Evolutionary conservation across 805 yeast genomes (phyloP), one percentile per base, ranked within the genome.

Genomic region (Wickerhamiella kurtzmanii): DNA sequence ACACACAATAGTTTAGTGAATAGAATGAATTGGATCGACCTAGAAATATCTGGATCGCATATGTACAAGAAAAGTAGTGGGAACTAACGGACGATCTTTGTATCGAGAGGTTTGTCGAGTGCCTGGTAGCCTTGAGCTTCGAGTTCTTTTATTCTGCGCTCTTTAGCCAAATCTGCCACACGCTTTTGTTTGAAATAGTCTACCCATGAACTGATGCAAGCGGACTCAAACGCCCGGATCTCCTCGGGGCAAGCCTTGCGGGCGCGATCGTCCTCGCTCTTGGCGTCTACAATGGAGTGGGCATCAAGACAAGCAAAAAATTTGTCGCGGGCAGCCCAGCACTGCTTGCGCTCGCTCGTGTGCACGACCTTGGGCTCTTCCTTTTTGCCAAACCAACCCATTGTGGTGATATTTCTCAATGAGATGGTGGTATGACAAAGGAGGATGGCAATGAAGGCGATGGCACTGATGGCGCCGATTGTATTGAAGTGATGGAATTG

Each of bases 141-240:
- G 56, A 85, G 77, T 60, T 82, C 79, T 47, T 72, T 73, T 57
- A 85, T 63, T 63, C 82, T 79, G 53, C 73, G 70, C 53, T 76
- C 82, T 63, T 81, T 79, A 56, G 77, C 76, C 51, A 76, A 66
- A 55, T 86, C 95, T 49, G 77, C 80, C 37, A 79, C 81, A 56
- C 96, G 75, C 63, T 87, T 88, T 63, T 86, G 89, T 60, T 87
- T 89, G 70, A 89, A 88, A 62, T 88, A 87, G 50, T 80, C 72
- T 51, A 76, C 86, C 97, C 97, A 88, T 46, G 87, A 77, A 13
- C 78, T 77, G 8, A 84, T 86, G 64, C 97, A 88, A 54, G 79
- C 77, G n/a, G 70, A 62, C 49, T 82, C 77, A 54, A 84, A 86
- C 37, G 69, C 71, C n/a, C 61, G 58, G 52, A 77, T 76, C 58